phyloP scores from a whole-genome alignment of 2,329 filamentous ascomycete genomes.

The Monosporascus sp. region DNA sequence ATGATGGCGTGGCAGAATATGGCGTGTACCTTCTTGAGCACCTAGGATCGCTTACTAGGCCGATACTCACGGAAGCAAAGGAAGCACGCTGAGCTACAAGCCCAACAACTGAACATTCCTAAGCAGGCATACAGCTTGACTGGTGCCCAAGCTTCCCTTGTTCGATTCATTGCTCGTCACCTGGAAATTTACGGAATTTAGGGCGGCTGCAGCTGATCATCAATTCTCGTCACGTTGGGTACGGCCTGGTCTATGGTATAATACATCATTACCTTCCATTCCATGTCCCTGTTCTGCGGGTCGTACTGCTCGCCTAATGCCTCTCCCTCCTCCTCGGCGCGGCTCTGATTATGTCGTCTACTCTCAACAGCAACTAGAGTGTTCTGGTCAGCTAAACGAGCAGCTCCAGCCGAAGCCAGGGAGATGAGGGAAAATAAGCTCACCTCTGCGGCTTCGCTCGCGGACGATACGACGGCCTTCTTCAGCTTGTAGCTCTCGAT shows the following conservation, averaged over 20 bases:
- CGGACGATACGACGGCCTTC: constrained; percentile 93
- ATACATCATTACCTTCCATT: constrained; percentile 17
- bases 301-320: constrained; percentile 44
- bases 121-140: too few species aligned
- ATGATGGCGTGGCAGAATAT: too few species aligned
- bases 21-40: too few species aligned
- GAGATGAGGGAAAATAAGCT: constrained; percentile 26
- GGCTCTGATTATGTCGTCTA: constrained; percentile 96
- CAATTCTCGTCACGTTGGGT: constrained; percentile 7
- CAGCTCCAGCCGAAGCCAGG: neutral
- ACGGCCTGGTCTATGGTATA: constrained; percentile 13
- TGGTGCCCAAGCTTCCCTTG: too few species aligned
- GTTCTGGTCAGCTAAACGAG: constrained; percentile 9
- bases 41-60: too few species aligned
- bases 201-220: neutral
- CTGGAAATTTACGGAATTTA: too few species aligned
- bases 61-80: too few species aligned
- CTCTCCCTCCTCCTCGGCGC: constrained; percentile 79
- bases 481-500: constrained; percentile 99
- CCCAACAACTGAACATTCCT: too few species aligned
- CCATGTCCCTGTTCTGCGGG: neutral
- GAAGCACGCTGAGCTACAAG: too few species aligned
- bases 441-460: constrained; percentile 94
- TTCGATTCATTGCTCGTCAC: too few species aligned
- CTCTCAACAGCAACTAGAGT: constrained; percentile 75